Percentiles rank a stretch among this genome's conserved stretches.
These are phyloP conservation scores for Aspergillus floridensis DNA, from an alignment of 2,329 filamentous ascomycete genomes.

Conservation along the genomic window DNA sequence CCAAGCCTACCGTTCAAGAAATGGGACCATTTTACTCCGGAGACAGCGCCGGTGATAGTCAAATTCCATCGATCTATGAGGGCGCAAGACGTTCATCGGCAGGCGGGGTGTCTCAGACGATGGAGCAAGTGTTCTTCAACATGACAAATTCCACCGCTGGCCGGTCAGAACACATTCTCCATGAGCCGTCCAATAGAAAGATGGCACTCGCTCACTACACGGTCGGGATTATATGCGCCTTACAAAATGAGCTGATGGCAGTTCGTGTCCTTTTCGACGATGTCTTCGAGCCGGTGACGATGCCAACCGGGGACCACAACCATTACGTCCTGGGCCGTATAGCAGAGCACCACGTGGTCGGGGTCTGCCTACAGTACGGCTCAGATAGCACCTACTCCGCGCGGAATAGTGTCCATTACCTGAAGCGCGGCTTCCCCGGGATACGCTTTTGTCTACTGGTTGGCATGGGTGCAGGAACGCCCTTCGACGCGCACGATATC, in stretches of 20 bases:
- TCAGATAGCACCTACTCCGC: slow-evolving; percentile 25
- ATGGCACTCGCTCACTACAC: slow-evolving; percentile 16
- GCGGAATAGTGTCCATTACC: slow-evolving; percentile 17
- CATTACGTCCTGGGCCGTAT: slow-evolving; percentile 28
- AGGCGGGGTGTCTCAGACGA: too few species aligned
- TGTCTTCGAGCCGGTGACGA: slow-evolving; percentile 9
- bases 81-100: too few species aligned
- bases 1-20: too few species aligned
- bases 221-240: slow-evolving; percentile 30
- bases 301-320: slow-evolving; percentile 19
- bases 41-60: too few species aligned
- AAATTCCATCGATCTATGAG: too few species aligned
- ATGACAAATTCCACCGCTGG: too few species aligned
- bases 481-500: slow-evolving; percentile 19
- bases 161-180: too few species aligned
- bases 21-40: too few species aligned
- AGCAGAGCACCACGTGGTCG: slow-evolving; percentile 24
- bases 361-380: slow-evolving; percentile 23
- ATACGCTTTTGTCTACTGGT: slow-evolving; percentile 26
- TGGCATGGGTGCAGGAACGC: slow-evolving; percentile 28
- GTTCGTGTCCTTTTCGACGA: slow-evolving; percentile 26
- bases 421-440: slow-evolving; percentile 23
- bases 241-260: slow-evolving; percentile 26
- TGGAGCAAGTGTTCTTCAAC: too few species aligned
- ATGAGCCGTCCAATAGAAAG: too few species aligned